Conservation (phyloP, 139 green algal genomes). For the Chlamydomonas incerta region DNA sequence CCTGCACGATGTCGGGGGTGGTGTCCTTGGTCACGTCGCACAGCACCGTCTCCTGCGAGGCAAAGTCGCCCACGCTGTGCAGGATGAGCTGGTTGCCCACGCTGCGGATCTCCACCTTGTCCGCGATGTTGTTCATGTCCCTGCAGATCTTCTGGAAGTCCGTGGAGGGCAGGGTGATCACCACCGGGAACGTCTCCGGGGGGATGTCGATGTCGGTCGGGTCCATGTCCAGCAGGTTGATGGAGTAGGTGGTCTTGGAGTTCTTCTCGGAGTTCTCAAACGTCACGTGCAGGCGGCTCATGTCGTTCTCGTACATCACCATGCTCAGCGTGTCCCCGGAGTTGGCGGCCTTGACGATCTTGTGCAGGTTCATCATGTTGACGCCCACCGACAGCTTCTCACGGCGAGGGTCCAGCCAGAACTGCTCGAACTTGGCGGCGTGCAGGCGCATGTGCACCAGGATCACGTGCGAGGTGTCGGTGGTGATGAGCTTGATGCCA, state of each 20-base stretch:
- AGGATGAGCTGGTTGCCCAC: constrained; percentile 39
- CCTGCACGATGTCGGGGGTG: constrained; percentile 40
- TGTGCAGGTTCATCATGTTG: constrained; percentile 55
- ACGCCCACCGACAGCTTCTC: constrained; percentile 15
- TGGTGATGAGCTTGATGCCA: constrained; percentile 35
- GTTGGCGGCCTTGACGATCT: constrained; percentile 46
- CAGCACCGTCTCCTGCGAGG: constrained; percentile 39
- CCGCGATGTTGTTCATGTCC: constrained; percentile 39
- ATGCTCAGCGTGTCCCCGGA: constrained; percentile 35
- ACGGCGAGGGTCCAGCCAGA: background rate
- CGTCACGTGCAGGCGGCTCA: constrained; percentile 26
- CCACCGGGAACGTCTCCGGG: constrained; percentile 15
- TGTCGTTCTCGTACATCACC: constrained; percentile 37
- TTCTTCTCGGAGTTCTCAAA: constrained; percentile 40
- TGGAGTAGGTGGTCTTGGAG: constrained; percentile 10
- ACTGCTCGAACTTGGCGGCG: constrained; percentile 43
- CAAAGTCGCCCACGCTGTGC: constrained; percentile 45
- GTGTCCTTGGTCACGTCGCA: background rate
- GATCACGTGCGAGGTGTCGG: constrained; percentile 22
- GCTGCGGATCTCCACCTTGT: constrained; percentile 38
- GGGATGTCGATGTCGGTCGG: constrained; percentile 3
- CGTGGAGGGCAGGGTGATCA: constrained; percentile 31
- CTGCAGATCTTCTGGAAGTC: constrained; percentile 54
- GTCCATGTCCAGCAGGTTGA: constrained; percentile 45
- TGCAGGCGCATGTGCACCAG: constrained; percentile 45